phyloP scores from a whole-genome alignment of 2,329 filamentous ascomycete genomes.

The Scorias spongiosa region DNA sequence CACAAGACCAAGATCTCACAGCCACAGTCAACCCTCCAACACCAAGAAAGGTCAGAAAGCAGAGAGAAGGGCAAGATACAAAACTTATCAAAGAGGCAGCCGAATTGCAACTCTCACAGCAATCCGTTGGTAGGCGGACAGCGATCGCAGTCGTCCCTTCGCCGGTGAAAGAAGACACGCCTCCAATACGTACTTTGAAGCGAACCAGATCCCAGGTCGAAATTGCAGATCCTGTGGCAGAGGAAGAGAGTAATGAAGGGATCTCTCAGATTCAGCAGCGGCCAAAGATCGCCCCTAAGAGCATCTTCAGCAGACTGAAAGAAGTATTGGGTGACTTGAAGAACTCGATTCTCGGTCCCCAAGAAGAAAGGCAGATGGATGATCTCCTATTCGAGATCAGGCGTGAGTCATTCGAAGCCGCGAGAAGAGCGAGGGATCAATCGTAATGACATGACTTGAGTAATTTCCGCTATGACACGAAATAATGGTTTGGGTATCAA shows the following conservation, averaged over 20 bases:
- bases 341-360: slow-evolving; percentile 43
- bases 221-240: not conserved
- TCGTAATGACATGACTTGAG: no score
- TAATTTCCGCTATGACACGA: no score
- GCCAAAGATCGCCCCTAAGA: slow-evolving; percentile 25
- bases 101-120: slow-evolving; percentile 2
- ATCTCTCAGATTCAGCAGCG: slow-evolving; percentile 6
- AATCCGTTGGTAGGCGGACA: not conserved
- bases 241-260: not conserved
- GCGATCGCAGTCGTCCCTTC: not conserved
- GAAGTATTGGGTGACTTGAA: slow-evolving; percentile 45
- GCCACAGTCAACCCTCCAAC: slow-evolving; percentile 4
- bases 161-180: not conserved
- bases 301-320: slow-evolving; percentile 40
- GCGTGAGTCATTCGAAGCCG: slow-evolving; percentile 56
- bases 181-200: not conserved
- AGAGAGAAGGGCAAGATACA: slow-evolving; percentile 7
- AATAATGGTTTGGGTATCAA: no score
- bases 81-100: slow-evolving; percentile 10
- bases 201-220: not conserved
- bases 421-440: slow-evolving; percentile 13
- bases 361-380: slow-evolving; percentile 57
- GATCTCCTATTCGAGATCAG: slow-evolving; percentile 69
- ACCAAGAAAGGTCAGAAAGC: slow-evolving; percentile 12
- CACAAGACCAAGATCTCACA: not conserved